Percentiles rank a stretch among this genome's conserved stretches.
These are phyloP conservation scores for Solanum sejunctum DNA, from an alignment of 257 asterid species.

Conservation along the genomic window DNA sequence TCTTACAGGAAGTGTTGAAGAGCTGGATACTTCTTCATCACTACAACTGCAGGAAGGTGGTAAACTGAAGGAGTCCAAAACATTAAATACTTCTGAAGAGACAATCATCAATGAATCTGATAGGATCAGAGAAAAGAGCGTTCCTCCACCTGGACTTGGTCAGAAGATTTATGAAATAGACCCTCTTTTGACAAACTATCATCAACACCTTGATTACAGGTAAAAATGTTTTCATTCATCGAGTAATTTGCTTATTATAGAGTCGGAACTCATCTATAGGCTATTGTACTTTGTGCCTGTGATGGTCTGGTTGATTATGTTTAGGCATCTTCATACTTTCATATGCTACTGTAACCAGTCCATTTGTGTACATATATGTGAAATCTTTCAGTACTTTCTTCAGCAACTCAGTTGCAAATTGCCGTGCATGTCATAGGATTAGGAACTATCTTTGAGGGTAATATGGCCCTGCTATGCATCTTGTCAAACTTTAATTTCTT, in stretches of 20 bases:
- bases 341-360: neutral
- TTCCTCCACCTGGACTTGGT: constrained; percentile 83
- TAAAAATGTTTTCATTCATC: constrained; percentile 3
- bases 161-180: constrained; percentile 86
- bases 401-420: neutral
- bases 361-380: neutral
- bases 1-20: constrained; percentile 3
- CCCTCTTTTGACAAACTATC: constrained; percentile 51
- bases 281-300: neutral
- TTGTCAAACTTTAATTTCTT: neutral
- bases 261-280: neutral
- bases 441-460: neutral
- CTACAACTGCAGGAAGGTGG: constrained; percentile 18
- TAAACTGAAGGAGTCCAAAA: constrained; percentile 16
- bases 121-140: constrained; percentile 30
- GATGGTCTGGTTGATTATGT: neutral
- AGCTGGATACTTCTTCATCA: constrained; percentile 18
- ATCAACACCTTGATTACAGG: constrained; percentile 87
- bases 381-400: neutral
- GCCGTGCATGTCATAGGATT: neutral
- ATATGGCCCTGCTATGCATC: neutral
- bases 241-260: neutral
- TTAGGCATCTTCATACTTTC: neutral
- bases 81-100: constrained; percentile 17
- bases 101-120: constrained; percentile 41